Evolutionary conservation across 768 basidiomycete genomes (phyloP).

Genomic region (Gautieria morchelliformis): DNA sequence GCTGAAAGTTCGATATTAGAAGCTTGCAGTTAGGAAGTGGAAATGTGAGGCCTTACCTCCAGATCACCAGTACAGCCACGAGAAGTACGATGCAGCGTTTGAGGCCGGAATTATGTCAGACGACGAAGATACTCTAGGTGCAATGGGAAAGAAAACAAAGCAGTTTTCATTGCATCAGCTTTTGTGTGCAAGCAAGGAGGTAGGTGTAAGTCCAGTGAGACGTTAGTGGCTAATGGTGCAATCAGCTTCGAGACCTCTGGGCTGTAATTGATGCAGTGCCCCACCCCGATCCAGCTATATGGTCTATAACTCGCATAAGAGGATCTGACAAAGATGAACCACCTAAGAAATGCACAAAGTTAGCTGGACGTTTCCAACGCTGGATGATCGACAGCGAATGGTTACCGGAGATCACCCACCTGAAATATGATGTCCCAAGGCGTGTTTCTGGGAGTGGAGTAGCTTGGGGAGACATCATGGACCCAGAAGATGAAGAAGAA

Average conservation of each 20-base stretch:
- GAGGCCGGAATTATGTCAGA: background rate
- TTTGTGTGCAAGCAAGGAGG: background rate
- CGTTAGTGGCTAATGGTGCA: background rate
- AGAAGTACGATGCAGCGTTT: background rate
- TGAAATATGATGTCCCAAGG: background rate
- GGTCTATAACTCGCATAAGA: background rate
- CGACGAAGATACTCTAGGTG: background rate
- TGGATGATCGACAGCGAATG: background rate
- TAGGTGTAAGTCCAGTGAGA: background rate
- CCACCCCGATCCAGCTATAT: background rate
- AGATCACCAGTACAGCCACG: background rate
- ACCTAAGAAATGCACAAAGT: background rate
- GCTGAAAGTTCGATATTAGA: too few relatives aligned
- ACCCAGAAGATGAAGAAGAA: background rate
- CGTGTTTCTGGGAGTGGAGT: background rate
- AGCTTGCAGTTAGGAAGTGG: background rate
- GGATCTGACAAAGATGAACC: background rate
- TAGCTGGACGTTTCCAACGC: background rate
- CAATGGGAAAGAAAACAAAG: background rate
- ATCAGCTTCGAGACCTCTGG: background rate
- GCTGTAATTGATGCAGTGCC: background rate
- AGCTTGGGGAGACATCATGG: background rate
- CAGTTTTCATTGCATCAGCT: background rate
- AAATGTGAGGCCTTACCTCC: background rate
- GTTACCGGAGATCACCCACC: background rate